phyloP scores from a whole-genome alignment of 2,329 filamentous ascomycete species.

The Aaosphaeria arxii region DNA sequence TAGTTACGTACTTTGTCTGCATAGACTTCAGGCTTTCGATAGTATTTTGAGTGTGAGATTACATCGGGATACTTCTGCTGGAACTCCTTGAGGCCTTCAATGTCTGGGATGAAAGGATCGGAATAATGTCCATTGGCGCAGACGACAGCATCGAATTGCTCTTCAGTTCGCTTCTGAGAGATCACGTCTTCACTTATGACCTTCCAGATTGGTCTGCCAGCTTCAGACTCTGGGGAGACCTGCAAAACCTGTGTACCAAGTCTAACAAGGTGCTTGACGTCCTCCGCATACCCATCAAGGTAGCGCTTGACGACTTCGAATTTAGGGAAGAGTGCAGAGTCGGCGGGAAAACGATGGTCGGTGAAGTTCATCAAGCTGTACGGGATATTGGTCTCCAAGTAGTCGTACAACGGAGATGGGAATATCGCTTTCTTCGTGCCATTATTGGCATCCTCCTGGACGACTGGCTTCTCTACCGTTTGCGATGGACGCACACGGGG shows the following conservation, averaged over 20 bases:
- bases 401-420: conserved; percentile 79
- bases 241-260: conserved; percentile 71
- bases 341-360: conserved; percentile 62
- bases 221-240: conserved; percentile 41
- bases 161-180: conserved; percentile 39
- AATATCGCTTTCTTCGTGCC: conserved; percentile 59
- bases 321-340: conserved; percentile 70
- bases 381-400: conserved; percentile 84
- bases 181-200: conserved; percentile 44
- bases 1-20: conserved; percentile 48
- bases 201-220: conserved; percentile 51
- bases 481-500: conserved; percentile 51
- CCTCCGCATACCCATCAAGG: conserved; percentile 66
- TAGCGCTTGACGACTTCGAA: conserved; percentile 71
- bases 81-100: conserved; percentile 42
- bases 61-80: conserved; percentile 32
- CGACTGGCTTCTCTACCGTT: conserved; percentile 57
- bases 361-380: conserved; percentile 77
- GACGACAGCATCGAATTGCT: conserved; percentile 54
- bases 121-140: conserved; percentile 50
- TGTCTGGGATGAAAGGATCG: conserved; percentile 44
- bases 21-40: conserved; percentile 64
- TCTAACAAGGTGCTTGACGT: conserved; percentile 63
- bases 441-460: conserved; percentile 56
- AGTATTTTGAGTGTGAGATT: conserved; percentile 67